A percentile compares a stretch with the other conserved stretches of the same genome.
Evolutionary conservation across 2,329 filamentous ascomycete species (phyloP).

Genomic region (Fusarium oxysporum): DNA sequence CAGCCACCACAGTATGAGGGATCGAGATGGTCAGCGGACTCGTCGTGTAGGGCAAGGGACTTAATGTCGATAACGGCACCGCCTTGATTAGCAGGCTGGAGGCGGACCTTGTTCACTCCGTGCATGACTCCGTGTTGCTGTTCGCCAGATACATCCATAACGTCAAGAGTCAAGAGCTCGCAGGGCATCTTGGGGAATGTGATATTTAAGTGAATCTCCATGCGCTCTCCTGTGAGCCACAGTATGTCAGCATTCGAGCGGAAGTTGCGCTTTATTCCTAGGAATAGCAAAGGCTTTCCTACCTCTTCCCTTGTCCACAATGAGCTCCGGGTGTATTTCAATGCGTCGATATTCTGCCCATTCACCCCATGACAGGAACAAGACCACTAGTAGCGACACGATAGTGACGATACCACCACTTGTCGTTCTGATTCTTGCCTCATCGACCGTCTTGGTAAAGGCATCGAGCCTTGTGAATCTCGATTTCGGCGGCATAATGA

Average conservation of each 20-base stretch:
- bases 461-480: constrained; percentile 97
- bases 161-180: constrained; percentile 94
- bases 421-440: constrained; percentile 94
- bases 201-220: constrained; percentile 99
- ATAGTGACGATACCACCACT: constrained; percentile 97
- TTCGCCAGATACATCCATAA: constrained; percentile 99
- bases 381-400: constrained; percentile 84
- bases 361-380: constrained; percentile 94
- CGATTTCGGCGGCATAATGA: constrained; percentile 85
- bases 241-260: constrained; percentile 38
- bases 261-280: background rate
- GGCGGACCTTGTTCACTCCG: constrained; percentile 89
- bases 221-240: constrained; percentile 79
- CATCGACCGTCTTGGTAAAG: constrained; percentile 99
- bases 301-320: constrained; percentile 98
- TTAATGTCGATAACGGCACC: constrained; percentile 79
- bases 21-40: constrained; percentile 81
- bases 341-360: constrained; percentile 93
- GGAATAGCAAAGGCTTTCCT: constrained; percentile 29
- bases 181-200: constrained; percentile 95
- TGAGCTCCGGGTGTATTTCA: constrained; percentile 87
- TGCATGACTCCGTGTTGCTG: constrained; percentile 95
- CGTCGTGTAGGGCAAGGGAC: constrained; percentile 73
- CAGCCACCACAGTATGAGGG: constrained; percentile 94
- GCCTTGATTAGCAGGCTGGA: constrained; percentile 78